Conservation (phyloP, 1,139 yeast genomes). For the Candida pseudoviswanathii region DNA sequence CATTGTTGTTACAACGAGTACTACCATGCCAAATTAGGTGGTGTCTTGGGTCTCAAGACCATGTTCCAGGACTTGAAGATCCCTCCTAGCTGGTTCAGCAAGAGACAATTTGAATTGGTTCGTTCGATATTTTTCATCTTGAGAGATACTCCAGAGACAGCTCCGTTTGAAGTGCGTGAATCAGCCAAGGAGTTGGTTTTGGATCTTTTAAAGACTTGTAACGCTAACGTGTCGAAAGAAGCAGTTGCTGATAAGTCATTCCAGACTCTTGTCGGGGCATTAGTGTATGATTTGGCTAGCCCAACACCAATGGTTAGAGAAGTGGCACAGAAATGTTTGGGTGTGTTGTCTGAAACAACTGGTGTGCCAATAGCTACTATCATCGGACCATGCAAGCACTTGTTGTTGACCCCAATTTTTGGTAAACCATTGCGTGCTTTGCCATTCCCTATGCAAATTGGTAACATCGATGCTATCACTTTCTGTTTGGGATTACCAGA, state of each 20-base stretch:
- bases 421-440: constrained; percentile 95
- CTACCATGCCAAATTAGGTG: constrained; percentile 85
- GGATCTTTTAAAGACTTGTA: constrained; percentile 65
- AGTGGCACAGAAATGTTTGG: constrained; percentile 75
- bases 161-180: constrained; percentile 75
- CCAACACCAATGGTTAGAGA: constrained; percentile 81
- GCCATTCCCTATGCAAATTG: constrained; percentile 98
- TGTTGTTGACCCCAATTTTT: constrained; percentile 88
- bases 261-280: constrained; percentile 79
- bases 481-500: constrained; percentile 82
- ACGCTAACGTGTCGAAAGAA: constrained; percentile 58
- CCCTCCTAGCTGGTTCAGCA: constrained; percentile 71
- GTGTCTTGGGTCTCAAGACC: constrained; percentile 78
- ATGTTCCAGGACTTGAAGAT: constrained; percentile 68
- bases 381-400: constrained; percentile 79
- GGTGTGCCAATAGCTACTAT: constrained; percentile 70
- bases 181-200: constrained; percentile 71
- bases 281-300: constrained; percentile 91
- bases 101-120: constrained; percentile 80
- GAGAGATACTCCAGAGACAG: constrained; percentile 87
- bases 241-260: constrained; percentile 71
- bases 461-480: constrained; percentile 94
- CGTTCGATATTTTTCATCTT: constrained; percentile 87
- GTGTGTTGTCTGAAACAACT: constrained; percentile 69
- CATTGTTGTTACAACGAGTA: constrained; percentile 92